Base-by-base conservation (phyloP, 495 filamentous ascomycete species). In the Lasiosphaeria miniovina region DNA sequence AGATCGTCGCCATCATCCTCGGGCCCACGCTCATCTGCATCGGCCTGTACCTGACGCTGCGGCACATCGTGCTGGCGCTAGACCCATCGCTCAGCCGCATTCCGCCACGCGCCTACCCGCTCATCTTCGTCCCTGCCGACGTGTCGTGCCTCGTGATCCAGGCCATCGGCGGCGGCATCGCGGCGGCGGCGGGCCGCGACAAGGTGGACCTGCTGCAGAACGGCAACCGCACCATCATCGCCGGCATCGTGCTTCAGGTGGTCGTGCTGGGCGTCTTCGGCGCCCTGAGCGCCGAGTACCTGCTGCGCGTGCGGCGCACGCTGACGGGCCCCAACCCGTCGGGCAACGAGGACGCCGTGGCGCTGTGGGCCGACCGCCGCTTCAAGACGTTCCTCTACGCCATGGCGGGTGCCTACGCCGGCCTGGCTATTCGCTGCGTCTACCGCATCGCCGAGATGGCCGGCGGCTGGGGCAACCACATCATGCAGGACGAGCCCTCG, bases 231-330 rank as follows among this genome's bases (percentile, higher is more conserved):
- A 80, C 86, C 57, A 89, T 89, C 70, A 86, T 91, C 55, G 80
- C 86, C 6, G 88, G 88, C 63, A 87, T 91, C 62, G 77, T 81
- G 0, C 83, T 86, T 65, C 88, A 91, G 76, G 87, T 87, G 17
- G 74, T 75, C 3, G 88, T 87, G 0, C 78, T 90, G 65, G 66
- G 69, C 11, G 70, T 78, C 9, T 90, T 88, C 61, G 84, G 82
- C 0, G 9, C 67, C 4, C 31, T 84, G 12, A 76, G 68, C 4
- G 52, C 73, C 4, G 74, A 84, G 8, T 88, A 82, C 53, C 78
- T 77, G 49, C 36, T 76, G 12, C 67, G 77, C 0, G 71, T 79
- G 0, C 58, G 58, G 36, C 67, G 62, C 12, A 70, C 69, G 36
- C 72, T 78, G 6, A 62, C 60, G 34, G 59, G 68, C 14, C 60